Base-by-base conservation (phyloP, 1,139 yeast species). In the Saccharomyces hybrid region DNA sequence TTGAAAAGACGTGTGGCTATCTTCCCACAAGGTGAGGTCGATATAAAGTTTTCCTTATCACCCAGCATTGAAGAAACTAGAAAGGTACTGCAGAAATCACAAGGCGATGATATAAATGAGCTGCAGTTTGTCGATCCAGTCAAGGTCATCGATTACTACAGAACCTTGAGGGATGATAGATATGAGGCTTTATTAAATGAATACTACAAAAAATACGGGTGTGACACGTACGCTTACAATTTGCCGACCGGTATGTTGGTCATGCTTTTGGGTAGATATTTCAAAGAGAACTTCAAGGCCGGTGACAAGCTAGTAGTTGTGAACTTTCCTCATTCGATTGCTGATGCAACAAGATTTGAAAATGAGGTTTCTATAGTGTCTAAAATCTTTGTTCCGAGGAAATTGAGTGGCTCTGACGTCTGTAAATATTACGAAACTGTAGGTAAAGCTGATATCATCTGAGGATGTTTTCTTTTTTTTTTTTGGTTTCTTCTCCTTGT, bases 391-490 rank as follows among this genome's bases (percentile, higher is more conserved):
- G 56, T 61, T 20, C 59, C 63, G 13, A 55, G 56, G 28, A 63
- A 73, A 14, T 67, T 71, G 2, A 62, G 69, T 13, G 67, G 69
- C 9, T 67, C 67, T 1, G 76, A 74, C 16, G 67, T 83, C 25
- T 72, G 77, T 54, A 82, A 82, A 38, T 84, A 84, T 66, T 84
- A 80, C 60, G 77, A 77, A 29, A 81, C 85, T 26, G 88, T 83
- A 16, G 77, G 76, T 46, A 83, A 81, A 63, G 71, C 71, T 0
- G 57, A 60, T 4, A 53, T 55, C 29, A 50, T 61, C 20, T 59
- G 47, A 54, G 16, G 11, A 27, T 16, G 29, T 5, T 25, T 16
- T 44, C 28, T 9, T 29, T 27, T 3, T 13, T n/a, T 23, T 38
- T 5, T 14, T 13, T 47, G 9, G 23, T 3, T 9, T 5, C n/a